These are phyloP conservation scores for Posidonia oceanica DNA, from an alignment of 116 monocot species.

Conservation along the genomic window DNA sequence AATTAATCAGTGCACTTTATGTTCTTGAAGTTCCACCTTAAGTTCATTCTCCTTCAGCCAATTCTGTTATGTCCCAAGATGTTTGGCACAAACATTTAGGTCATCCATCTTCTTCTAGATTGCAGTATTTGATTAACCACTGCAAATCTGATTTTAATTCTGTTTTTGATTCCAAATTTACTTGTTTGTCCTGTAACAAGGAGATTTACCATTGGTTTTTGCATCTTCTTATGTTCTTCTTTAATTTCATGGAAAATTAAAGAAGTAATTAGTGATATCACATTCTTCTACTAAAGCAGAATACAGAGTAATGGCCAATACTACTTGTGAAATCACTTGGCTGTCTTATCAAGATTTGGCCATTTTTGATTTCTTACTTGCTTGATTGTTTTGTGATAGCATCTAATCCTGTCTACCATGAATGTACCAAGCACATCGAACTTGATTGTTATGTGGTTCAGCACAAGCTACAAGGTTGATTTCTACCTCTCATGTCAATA, in stretches of 20 bases:
- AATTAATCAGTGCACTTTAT: too few relatives aligned
- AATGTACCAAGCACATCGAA: background rate
- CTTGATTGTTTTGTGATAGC: background rate
- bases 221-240: background rate
- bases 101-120: too few relatives aligned
- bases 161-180: too few relatives aligned
- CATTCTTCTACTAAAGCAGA: background rate
- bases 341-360: background rate
- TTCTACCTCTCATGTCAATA: too few relatives aligned
- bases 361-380: accelerated
- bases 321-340: background rate
- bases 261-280: background rate
- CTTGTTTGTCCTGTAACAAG: background rate
- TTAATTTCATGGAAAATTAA: background rate
- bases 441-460: background rate
- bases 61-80: too few relatives aligned
- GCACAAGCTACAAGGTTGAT: background rate
- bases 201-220: background rate
- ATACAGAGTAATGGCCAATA: background rate
- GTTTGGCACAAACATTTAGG: too few relatives aligned
- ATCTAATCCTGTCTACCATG: background rate
- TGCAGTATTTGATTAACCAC: too few relatives aligned
- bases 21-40: too few relatives aligned
- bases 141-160: too few relatives aligned
- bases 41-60: too few relatives aligned